phyloP scores from a whole-genome alignment of 352 stramenopile species.

The Phytophthora pisi region DNA sequence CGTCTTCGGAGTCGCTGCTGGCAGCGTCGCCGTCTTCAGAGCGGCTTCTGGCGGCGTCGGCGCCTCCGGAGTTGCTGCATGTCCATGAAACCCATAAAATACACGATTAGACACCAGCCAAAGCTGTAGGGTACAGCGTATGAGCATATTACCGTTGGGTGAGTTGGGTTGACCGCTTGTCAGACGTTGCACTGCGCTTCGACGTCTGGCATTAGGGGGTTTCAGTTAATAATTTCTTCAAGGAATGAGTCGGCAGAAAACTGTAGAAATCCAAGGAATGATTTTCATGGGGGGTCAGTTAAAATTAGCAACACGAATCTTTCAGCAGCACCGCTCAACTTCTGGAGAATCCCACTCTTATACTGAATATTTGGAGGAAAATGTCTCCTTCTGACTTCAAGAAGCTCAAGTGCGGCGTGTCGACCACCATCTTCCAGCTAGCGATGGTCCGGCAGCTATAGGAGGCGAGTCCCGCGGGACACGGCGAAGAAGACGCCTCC shows the following conservation, averaged over 20 bases:
- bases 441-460: neutral
- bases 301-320: slow-evolving; percentile 1
- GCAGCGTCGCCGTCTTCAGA: too few species aligned
- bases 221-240: neutral
- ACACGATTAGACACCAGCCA: too few species aligned
- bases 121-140: too few species aligned
- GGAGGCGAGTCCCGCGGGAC: neutral
- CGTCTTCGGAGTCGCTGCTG: too few species aligned
- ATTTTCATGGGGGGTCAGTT: slow-evolving; percentile 2
- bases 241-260: slow-evolving; percentile 2
- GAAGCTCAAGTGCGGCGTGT: neutral
- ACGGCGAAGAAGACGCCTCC: neutral
- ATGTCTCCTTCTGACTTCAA: neutral
- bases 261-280: slow-evolving; percentile 1
- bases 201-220: neutral
- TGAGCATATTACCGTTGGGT: too few species aligned
- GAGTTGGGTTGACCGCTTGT: too few species aligned
- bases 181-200: too few species aligned
- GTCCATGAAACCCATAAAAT: too few species aligned
- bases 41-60: too few species aligned
- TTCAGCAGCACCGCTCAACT: neutral
- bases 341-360: slow-evolving; percentile 2
- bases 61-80: too few species aligned
- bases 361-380: slow-evolving; percentile 20
- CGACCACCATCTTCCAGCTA: neutral